Percentiles rank a stretch among this genome's conserved stretches.
Evolutionary conservation across 2,329 filamentous ascomycete species (phyloP).

Genomic region (Coniochaeta prunicola): DNA sequence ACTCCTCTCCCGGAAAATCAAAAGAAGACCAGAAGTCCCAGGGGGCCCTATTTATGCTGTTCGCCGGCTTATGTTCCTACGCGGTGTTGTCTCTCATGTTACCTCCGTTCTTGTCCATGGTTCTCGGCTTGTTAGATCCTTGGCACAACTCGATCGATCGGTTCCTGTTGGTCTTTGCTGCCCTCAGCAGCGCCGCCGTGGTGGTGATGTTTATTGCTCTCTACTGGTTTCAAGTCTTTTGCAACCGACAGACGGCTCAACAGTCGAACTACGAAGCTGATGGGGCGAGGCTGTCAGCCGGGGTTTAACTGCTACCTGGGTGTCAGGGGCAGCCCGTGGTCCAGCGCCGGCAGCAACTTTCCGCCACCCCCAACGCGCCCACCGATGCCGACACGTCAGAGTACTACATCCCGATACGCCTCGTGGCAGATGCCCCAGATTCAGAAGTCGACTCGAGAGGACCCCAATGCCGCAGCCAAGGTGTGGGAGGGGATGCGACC

Average conservation of each 20-base stretch:
- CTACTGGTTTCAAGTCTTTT: background rate
- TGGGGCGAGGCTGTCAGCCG: background rate
- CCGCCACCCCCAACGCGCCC: background rate
- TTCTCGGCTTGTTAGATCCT: background rate
- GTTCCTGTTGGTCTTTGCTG: background rate
- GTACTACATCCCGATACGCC: background rate
- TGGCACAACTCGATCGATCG: background rate
- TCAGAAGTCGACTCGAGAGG: background rate
- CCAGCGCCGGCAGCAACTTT: background rate
- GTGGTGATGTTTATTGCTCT: background rate
- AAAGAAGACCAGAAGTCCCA: background rate
- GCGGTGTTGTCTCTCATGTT: background rate
- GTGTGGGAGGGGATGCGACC: background rate
- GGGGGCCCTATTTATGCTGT: background rate
- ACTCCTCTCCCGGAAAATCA: background rate
- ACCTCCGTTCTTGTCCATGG: background rate
- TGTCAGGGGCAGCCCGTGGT: background rate
- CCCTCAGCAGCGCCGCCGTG: background rate
- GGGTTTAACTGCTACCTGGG: background rate
- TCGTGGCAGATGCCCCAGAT: background rate
- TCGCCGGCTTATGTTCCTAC: background rate
- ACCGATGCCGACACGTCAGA: background rate
- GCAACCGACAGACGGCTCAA: background rate
- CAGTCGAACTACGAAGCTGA: background rate
- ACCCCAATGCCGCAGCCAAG: background rate